Percentiles rank a stretch among this genome's conserved stretches.
Evolutionary conservation across 2,329 filamentous ascomycete genomes (phyloP).

Genomic region (Microdochium nivale): DNA sequence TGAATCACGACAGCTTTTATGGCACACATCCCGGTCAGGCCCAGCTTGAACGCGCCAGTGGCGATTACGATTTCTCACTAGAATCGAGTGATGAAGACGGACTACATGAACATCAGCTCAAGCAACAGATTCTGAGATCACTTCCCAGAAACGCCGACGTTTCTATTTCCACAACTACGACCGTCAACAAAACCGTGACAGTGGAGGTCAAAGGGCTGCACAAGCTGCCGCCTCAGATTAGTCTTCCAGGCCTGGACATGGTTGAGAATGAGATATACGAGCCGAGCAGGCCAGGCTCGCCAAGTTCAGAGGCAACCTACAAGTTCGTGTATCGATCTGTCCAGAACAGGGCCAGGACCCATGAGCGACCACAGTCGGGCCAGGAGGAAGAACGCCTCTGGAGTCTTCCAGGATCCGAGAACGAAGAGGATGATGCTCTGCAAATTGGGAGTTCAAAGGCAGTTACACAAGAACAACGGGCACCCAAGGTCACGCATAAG

Average conservation of each 20-base stretch:
- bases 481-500: neutral
- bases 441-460: neutral
- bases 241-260: slow-evolving; percentile 50
- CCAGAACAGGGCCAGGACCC: slow-evolving; percentile 36
- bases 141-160: slow-evolving; percentile 48
- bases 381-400: slow-evolving; percentile 12
- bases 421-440: slow-evolving; percentile 12
- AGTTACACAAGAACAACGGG: neutral
- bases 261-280: slow-evolving; percentile 33
- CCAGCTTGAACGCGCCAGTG: slow-evolving; percentile 7
- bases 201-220: slow-evolving; percentile 50
- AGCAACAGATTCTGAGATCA: slow-evolving; percentile 44
- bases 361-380: neutral
- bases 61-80: slow-evolving; percentile 16
- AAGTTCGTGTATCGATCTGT: slow-evolving; percentile 52
- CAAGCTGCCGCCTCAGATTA: slow-evolving; percentile 36
- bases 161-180: slow-evolving; percentile 49
- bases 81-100: slow-evolving; percentile 27
- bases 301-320: slow-evolving; percentile 25
- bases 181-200: slow-evolving; percentile 54
- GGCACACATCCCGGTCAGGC: slow-evolving; percentile 16
- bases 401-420: slow-evolving; percentile 12
- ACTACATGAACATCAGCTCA: slow-evolving; percentile 36
- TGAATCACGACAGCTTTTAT: slow-evolving; percentile 30
- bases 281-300: slow-evolving; percentile 10